Percentiles rank a stretch among this genome's conserved stretches.
phyloP scores from a whole-genome alignment of 139 green algal genomes.

The Mesotaenium endlicherianum region DNA sequence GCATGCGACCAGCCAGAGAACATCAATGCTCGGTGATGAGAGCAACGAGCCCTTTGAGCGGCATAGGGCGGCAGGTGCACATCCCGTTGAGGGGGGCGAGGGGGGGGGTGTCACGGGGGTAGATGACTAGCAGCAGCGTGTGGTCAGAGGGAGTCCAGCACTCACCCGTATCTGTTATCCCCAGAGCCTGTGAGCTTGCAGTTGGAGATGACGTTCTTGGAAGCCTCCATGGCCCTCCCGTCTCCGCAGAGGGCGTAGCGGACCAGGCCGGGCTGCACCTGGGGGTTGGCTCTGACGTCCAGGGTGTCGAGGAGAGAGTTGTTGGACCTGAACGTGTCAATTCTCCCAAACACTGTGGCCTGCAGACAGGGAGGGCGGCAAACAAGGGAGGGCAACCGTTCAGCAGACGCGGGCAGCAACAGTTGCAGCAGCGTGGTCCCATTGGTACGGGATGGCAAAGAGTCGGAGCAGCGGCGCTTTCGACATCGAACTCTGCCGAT shows the following conservation, averaged over 20 bases:
- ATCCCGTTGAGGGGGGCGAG: background rate
- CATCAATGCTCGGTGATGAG: background rate
- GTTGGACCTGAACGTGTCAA: background rate
- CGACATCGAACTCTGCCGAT: too few relatives aligned
- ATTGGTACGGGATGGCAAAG: too few relatives aligned
- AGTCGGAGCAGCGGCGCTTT: too few relatives aligned
- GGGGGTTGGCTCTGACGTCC: background rate
- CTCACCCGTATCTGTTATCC: too few relatives aligned
- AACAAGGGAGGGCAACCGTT: too few relatives aligned
- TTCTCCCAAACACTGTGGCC: background rate
- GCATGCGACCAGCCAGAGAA: background rate
- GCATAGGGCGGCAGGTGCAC: background rate
- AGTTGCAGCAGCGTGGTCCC: too few relatives aligned
- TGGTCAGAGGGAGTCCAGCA: background rate
- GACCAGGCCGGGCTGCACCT: background rate
- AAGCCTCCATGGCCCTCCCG: background rate
- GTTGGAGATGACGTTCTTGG: slow-evolving; percentile 4
- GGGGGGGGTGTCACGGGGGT: background rate
- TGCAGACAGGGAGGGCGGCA: too few relatives aligned
- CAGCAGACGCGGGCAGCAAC: too few relatives aligned
- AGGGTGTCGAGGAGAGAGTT: background rate
- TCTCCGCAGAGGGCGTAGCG: background rate
- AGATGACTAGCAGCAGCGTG: background rate
- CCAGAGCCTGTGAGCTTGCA: background rate
- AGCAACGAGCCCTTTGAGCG: background rate